Conservation (phyloP, 2,329 filamentous ascomycete species). For the Corniculantispora saksenae region DNA sequence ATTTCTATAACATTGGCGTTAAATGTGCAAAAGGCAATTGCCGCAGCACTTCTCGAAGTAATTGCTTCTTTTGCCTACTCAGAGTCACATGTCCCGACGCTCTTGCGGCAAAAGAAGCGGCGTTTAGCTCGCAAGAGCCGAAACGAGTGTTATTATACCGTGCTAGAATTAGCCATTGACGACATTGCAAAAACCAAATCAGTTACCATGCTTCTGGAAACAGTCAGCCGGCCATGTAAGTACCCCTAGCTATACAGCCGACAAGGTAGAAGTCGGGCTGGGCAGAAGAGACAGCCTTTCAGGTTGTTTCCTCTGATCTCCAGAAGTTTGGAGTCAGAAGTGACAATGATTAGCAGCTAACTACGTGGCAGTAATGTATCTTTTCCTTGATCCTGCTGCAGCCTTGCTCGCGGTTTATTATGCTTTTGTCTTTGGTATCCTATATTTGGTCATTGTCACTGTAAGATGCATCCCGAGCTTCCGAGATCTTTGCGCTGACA, state of each 20-base stretch:
- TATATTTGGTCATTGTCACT: constrained; percentile 16
- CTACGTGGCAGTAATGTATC: not conserved
- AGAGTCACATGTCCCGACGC: not conserved
- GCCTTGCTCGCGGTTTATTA: not conserved
- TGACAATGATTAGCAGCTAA: not conserved
- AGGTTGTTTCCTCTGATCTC: not conserved
- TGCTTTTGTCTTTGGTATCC: constrained; percentile 10
- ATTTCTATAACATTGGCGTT: not conserved
- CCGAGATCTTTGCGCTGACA: not conserved
- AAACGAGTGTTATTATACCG: not conserved
- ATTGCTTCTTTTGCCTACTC: not conserved
- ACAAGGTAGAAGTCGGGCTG: too few relatives aligned
- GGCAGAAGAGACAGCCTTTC: too few relatives aligned
- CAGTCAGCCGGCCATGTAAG: not conserved
- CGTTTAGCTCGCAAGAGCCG: not conserved
- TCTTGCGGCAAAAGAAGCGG: not conserved
- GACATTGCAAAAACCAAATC: not conserved
- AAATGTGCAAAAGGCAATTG: not conserved
- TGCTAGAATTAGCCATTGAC: not conserved
- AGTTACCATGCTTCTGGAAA: not conserved
- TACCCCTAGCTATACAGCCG: too few relatives aligned
- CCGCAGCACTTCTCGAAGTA: not conserved
- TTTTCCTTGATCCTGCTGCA: not conserved
- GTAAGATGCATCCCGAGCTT: constrained; percentile 4
- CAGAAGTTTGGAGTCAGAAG: not conserved